These are phyloP conservation scores for Macroventuria anomochaeta DNA, from an alignment of 2,329 filamentous ascomycete genomes.

Conservation along the genomic window DNA sequence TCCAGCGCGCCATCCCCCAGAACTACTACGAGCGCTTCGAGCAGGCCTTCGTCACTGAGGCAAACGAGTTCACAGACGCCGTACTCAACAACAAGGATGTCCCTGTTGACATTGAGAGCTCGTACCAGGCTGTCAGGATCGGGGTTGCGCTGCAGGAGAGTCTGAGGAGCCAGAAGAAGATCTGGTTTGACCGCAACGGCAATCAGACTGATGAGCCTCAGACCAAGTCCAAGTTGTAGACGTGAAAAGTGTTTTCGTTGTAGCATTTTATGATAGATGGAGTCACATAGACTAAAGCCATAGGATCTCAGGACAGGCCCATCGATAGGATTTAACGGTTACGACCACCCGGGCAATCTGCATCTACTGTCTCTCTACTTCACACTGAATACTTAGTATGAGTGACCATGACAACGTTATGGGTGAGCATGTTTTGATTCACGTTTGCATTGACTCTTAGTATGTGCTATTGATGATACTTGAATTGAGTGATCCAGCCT, in stretches of 20 bases:
- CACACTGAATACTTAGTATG: too few relatives aligned
- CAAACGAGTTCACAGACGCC: slow-evolving; percentile 66
- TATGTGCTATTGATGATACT: too few relatives aligned
- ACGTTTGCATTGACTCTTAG: too few relatives aligned
- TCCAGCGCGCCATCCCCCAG: slow-evolving; percentile 65
- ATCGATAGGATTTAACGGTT: neutral
- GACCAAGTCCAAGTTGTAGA: slow-evolving; percentile 46
- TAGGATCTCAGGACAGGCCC: neutral
- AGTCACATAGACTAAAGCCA: slow-evolving; percentile 6
- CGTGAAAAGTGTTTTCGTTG: neutral
- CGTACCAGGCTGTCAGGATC: slow-evolving; percentile 66
- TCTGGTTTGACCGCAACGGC: slow-evolving; percentile 63
- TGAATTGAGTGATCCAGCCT: too few relatives aligned
- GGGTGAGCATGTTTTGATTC: too few relatives aligned
- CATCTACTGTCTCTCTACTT: neutral
- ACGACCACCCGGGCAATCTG: neutral
- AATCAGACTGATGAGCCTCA: slow-evolving; percentile 49
- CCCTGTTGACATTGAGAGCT: slow-evolving; percentile 63
- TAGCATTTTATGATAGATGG: neutral
- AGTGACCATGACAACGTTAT: too few relatives aligned
- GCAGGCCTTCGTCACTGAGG: slow-evolving; percentile 68
- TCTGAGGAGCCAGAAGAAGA: slow-evolving; percentile 54
- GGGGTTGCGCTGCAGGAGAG: slow-evolving; percentile 59
- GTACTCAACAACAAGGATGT: slow-evolving; percentile 63
- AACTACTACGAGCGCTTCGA: slow-evolving; percentile 70